Evolutionary conservation across 73 alveolate species (phyloP).

Genomic region (Diophrys sp.): DNA sequence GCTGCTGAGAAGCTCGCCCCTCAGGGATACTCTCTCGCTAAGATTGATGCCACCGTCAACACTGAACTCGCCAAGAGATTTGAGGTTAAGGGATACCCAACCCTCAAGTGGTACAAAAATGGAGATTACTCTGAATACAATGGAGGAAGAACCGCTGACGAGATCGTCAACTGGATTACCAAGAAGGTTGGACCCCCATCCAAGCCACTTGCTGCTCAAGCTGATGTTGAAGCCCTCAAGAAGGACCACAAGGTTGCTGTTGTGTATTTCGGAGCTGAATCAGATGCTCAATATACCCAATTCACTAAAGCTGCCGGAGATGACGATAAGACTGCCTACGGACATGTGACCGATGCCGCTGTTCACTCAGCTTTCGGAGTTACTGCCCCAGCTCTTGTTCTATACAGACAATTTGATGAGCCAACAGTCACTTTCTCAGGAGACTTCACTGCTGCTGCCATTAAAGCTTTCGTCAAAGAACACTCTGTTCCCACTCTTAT

Average conservation of each 20-base stretch:
- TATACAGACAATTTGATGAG: conserved; percentile 82
- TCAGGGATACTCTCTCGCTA: conserved; percentile 78
- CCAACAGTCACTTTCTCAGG: conserved; percentile 44
- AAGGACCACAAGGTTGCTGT: conserved; percentile 49
- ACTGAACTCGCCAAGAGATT: conserved; percentile 78
- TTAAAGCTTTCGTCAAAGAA: conserved; percentile 64
- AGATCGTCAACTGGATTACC: conserved; percentile 86
- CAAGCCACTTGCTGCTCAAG: conserved; percentile 57
- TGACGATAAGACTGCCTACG: conserved; percentile 77
- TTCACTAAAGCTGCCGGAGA: conserved; percentile 68
- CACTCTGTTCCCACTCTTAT: conserved; percentile 80
- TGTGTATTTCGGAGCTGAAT: conserved; percentile 62
- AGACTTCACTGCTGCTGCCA: conserved; percentile 49
- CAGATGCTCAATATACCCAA: conserved; percentile 56
- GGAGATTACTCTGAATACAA: conserved; percentile 76
- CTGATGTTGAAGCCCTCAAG: conserved; percentile 56
- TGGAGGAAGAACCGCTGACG: conserved; percentile 95
- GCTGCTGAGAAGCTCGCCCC: conserved; percentile 85
- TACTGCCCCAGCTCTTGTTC: conserved; percentile 54
- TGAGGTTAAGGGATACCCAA: conserved; percentile 94
- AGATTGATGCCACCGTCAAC: conserved; percentile 94
- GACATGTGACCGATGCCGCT: conserved; percentile 51
- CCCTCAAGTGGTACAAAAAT: conserved; percentile 81
- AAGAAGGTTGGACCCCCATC: conserved; percentile 90
- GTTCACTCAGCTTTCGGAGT: conserved; percentile 14